Evolutionary conservation across 352 stramenopile species (phyloP), one percentile per base, ranked within the genome.

Genomic region (Phytophthora cryptogea): DNA sequence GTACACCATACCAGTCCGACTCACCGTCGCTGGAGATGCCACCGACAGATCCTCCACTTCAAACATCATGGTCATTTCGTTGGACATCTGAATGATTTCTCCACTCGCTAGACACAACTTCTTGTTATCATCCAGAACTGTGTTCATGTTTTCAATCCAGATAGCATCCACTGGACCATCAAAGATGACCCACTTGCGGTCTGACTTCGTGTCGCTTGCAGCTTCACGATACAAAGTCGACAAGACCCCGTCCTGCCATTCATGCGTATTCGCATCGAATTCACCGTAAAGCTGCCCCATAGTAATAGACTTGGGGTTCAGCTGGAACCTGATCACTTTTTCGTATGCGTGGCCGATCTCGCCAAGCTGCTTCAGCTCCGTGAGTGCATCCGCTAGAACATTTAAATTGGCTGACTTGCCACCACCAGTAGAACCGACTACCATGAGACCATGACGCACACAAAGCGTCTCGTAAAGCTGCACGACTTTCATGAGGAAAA

Each of bases 111-210:
- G 68, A 54, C 94, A 98, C 5, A 98, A 70, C 63, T 98, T 97
- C 67, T 97, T 98, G 76, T 98, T 98, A 72, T 98, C 94, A 56
- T 98, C 94, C 40, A 98, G 76, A 9, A 98, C 95, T 0, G 95
- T 98, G 61, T 98, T 98, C 94, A 98, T 98, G 71, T 98, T 98
- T 70, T 98, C 95, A 68, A 98, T 98, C 95, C 95, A 98, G 47
- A 98, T 96, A 5, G 95, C 92, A 59, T 98, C 95, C 2, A 98
- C 95, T 3, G 95, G 95, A 0, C 95, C 95, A 47, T 98, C 95
- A 42, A 98, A 98, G 27, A 98, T 87, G 10, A 98, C 82, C 94
- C 94, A 98, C 72, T 98, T 97, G 16, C 92, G 80, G 61, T 96
- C 89, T 0, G 83, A 52, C 11, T 79, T 95, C 11, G 87, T 86